These are phyloP conservation scores for Globisporangium apiculatum DNA, from an alignment of 352 stramenopile species.

Conservation along the genomic window DNA sequence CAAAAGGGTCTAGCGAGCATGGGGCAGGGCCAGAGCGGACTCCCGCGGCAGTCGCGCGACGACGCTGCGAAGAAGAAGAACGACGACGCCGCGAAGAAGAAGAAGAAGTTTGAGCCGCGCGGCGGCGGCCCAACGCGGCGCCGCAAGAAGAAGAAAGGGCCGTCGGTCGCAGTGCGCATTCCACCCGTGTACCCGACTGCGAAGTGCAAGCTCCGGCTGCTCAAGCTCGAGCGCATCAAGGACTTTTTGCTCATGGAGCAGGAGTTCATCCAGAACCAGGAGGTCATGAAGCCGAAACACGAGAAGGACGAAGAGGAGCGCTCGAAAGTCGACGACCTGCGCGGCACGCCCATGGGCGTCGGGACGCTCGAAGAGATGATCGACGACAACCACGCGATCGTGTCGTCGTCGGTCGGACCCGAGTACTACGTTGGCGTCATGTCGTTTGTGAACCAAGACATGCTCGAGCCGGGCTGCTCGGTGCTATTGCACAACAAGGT, in stretches of 20 bases:
- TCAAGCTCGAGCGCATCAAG: conserved; percentile 99
- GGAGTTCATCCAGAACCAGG: conserved; percentile 99
- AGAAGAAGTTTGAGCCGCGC: conserved; percentile 92
- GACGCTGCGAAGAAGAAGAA: conserved; percentile 85
- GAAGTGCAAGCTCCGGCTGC: conserved; percentile 99
- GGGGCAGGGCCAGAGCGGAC: conserved; percentile 82
- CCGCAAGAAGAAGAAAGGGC: conserved; percentile 91
- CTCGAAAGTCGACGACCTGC: conserved; percentile 98
- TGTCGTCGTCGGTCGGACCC: conserved; percentile 95
- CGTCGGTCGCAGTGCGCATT: conserved; percentile 83
- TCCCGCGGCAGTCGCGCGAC: conserved; percentile 72
- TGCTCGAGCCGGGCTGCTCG: conserved; percentile 97
- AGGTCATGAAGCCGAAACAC: conserved; percentile 99
- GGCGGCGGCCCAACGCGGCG: conserved; percentile 81
- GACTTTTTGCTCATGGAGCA: conserved; percentile 99
- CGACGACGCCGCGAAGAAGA: conserved; percentile 90
- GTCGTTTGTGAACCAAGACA: conserved; percentile 99
- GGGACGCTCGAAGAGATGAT: conserved; percentile 99
- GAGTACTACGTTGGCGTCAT: conserved; percentile 99
- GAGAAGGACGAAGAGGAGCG: conserved; percentile 98
- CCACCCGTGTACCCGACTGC: conserved; percentile 93
- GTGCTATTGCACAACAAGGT: conserved; percentile 99
- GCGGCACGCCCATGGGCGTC: conserved; percentile 96
- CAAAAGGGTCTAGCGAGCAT: conserved; percentile 21
- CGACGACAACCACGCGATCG: conserved; percentile 99